A percentile compares a stretch with the other conserved stretches of the same genome.
These are phyloP conservation scores for Jackrogersella multiformis DNA, from an alignment of 495 filamentous ascomycete species.

Conservation along the genomic window DNA sequence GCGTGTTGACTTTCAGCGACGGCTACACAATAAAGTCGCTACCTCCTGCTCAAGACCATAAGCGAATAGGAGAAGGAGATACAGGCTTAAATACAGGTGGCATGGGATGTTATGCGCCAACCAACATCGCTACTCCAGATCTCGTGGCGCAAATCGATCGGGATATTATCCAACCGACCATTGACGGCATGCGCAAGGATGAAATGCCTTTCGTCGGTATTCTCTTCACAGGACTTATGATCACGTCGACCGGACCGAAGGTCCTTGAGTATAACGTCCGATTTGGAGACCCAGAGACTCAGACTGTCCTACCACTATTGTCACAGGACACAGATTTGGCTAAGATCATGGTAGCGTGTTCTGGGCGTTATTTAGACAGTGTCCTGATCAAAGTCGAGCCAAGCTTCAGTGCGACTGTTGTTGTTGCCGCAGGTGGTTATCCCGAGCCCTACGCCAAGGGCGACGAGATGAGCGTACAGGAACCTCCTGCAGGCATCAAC, in stretches of 20 bases:
- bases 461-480: slow-evolving; percentile 69
- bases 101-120: slow-evolving; percentile 97
- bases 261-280: slow-evolving; percentile 96
- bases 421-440: slow-evolving; percentile 94
- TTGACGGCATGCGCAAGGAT: slow-evolving; percentile 87
- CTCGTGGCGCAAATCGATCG: slow-evolving; percentile 80
- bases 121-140: slow-evolving; percentile 78
- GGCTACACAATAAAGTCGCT: slow-evolving; percentile 84
- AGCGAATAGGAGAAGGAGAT: slow-evolving; percentile 91
- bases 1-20: slow-evolving; percentile 89
- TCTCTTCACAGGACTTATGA: slow-evolving; percentile 96
- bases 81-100: slow-evolving; percentile 94
- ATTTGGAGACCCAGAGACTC: slow-evolving; percentile 95
- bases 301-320: slow-evolving; percentile 87
- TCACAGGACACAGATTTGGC: slow-evolving; percentile 84
- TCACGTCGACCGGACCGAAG: slow-evolving; percentile 86
- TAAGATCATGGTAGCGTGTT: slow-evolving; percentile 88
- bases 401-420: slow-evolving; percentile 84
- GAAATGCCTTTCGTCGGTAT: slow-evolving; percentile 83
- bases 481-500: slow-evolving; percentile 60
- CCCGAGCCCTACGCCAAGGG: slow-evolving; percentile 88
- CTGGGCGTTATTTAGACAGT: slow-evolving; percentile 73
- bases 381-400: slow-evolving; percentile 72
- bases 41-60: slow-evolving; percentile 97
- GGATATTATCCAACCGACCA: slow-evolving; percentile 86